Evolutionary conservation across 345 rosid genomes (phyloP).

Genomic region (Alliaria petiolata): DNA sequence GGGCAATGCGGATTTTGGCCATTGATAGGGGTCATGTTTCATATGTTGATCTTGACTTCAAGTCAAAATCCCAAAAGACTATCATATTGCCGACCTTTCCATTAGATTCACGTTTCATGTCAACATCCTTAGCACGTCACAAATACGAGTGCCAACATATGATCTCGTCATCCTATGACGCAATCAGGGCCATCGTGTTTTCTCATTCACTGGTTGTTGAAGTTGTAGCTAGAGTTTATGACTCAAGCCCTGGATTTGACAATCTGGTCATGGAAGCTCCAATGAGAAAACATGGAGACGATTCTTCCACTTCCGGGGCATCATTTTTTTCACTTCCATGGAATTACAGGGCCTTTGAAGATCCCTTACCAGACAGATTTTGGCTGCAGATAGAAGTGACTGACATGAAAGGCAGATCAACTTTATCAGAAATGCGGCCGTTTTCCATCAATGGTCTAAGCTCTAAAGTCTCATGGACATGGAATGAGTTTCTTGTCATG

Average conservation of each 20-base stretch:
- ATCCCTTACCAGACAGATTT: slow-evolving; percentile 77
- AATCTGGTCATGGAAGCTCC: slow-evolving; percentile 61
- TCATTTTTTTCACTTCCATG: slow-evolving; percentile 71
- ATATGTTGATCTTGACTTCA: slow-evolving; percentile 63
- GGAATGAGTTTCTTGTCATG: slow-evolving; percentile 90
- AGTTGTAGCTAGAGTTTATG: slow-evolving; percentile 78
- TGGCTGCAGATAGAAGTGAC: slow-evolving; percentile 82
- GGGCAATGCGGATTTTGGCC: slow-evolving; percentile 79
- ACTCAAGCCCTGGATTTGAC: slow-evolving; percentile 53
- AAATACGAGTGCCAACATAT: slow-evolving; percentile 62
- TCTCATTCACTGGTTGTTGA: slow-evolving; percentile 55
- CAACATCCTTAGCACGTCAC: slow-evolving; percentile 49
- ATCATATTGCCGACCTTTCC: slow-evolving; percentile 89
- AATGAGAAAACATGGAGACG: slow-evolving; percentile 54
- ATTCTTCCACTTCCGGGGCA: slow-evolving; percentile 53
- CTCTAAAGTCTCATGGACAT: slow-evolving; percentile 71
- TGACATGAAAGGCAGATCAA: slow-evolving; percentile 53
- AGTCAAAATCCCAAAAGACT: slow-evolving; percentile 51
- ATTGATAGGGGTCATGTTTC: slow-evolving; percentile 90
- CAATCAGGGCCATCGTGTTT: slow-evolving; percentile 81
- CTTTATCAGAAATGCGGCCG: slow-evolving; percentile 62
- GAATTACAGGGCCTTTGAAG: slow-evolving; percentile 88
- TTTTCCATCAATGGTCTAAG: slow-evolving; percentile 71
- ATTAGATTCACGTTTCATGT: slow-evolving; percentile 88
- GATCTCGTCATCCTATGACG: slow-evolving; percentile 73